Conservation (phyloP, 2,329 filamentous ascomycete species). For the Phialocephala sp. region DNA sequence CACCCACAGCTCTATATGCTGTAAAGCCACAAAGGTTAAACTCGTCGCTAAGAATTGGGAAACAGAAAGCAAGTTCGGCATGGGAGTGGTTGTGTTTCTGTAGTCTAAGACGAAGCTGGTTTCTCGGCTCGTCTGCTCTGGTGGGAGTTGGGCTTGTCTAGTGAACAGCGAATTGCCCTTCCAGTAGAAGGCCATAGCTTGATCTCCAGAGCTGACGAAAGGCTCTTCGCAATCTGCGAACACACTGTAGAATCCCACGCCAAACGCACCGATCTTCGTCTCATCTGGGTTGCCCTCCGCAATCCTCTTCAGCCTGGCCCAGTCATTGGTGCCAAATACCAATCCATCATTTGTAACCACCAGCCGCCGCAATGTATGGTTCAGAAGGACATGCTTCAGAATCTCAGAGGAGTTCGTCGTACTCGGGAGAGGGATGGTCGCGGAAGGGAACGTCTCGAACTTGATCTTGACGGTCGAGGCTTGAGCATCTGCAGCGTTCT, state of each 20-base stretch:
- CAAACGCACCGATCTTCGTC: conserved; percentile 98
- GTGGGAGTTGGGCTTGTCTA: conserved; percentile 76
- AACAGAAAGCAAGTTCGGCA: conserved; percentile 85
- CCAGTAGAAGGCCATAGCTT: conserved; percentile 99
- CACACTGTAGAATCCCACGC: conserved; percentile 97
- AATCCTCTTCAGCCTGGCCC: conserved; percentile 91
- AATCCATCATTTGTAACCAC: conserved; percentile 92
- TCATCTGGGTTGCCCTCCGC: conserved; percentile 99
- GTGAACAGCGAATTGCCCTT: conserved; percentile 98
- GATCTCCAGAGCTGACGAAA: conserved; percentile 89
- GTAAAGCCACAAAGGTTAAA: conserved; percentile 90
- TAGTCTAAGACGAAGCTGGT: conserved; percentile 97
- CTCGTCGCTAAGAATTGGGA: conserved; percentile 94
- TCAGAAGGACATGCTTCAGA: conserved; percentile 80
- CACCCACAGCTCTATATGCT: conserved; percentile 87
- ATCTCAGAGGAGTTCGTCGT: conserved; percentile 71
- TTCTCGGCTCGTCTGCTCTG: conserved; percentile 67
- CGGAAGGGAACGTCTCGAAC: conserved; percentile 89
- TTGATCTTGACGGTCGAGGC: conserved; percentile 88
- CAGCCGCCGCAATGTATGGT: conserved; percentile 87
- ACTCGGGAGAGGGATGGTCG: conserved; percentile 68
- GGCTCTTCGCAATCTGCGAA: conserved; percentile 98
- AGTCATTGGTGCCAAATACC: conserved; percentile 88
- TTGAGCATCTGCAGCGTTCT: conserved; percentile 97
- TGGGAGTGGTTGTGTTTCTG: conserved; percentile 82